phyloP scores from a whole-genome alignment of 139 green algal species.

The Auxenochlorella protothecoides region DNA sequence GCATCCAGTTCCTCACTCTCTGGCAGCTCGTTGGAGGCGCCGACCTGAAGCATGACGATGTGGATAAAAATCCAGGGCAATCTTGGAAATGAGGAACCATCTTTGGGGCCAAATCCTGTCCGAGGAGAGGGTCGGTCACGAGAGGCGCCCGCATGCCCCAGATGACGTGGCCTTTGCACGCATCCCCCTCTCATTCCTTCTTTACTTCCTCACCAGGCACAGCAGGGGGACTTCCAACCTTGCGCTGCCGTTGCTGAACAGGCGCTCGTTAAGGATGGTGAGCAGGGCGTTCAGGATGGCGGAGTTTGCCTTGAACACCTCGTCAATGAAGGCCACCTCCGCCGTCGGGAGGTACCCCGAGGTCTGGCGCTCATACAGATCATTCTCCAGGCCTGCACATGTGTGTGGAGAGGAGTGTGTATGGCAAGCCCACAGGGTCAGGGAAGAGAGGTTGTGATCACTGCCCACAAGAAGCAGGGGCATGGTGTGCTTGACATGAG shows the following conservation, averaged over 20 bases:
- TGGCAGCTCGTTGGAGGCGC: constrained; percentile 90
- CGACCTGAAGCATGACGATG: constrained; percentile 40
- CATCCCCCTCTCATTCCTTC: no score
- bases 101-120: no score
- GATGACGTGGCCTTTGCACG: no score
- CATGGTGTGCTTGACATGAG: no score
- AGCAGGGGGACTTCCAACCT: constrained; percentile 60
- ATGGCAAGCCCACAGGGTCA: no score
- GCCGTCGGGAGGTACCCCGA: constrained; percentile 89
- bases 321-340: constrained; percentile 88
- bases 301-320: constrained; percentile 88
- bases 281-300: constrained; percentile 95
- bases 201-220: constrained; percentile 38
- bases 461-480: no score
- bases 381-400: constrained; percentile 58
- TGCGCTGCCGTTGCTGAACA: constrained; percentile 91
- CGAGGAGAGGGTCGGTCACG: no score
- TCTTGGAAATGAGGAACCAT: no score
- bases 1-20: constrained; percentile 92
- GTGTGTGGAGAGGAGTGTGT: no score
- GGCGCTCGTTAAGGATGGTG: constrained; percentile 90
- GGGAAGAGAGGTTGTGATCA: no score
- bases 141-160: no score
- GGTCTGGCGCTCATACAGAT: constrained; percentile 80
- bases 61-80: no score